Evolutionary conservation across 306 rosid genomes (phyloP), one percentile per base, ranked within the genome.

Genomic region (Datisca glomerata): DNA sequence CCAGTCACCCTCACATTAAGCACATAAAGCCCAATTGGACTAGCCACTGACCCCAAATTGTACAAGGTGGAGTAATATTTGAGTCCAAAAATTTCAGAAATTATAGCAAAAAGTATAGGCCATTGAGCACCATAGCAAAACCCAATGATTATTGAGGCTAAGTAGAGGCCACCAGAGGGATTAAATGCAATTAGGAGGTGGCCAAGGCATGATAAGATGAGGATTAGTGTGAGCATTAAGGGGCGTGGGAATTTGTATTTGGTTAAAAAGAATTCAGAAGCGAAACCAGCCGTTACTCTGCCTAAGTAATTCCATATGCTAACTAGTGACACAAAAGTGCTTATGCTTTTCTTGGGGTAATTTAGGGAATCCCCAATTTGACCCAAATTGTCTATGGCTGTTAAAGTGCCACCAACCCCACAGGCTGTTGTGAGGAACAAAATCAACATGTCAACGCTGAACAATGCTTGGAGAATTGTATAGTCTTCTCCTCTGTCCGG

Each of bases 271-370:
- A 43, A 41, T 43, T 74, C 81, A 0, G 81, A 74, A 13, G 6
- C 57, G 48, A 74, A 74, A 18, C 81, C 81, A 0, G 81, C 47
- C 4, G 47, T 47, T 0, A 74, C 81, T 5, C 81, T 43, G 23
- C 81, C 81, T 17, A 74, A 66, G 23, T 74, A 74, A 38, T 74
- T 74, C 81, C 81, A 74, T 19, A 74, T 74, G 52, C 81, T 74
- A 1, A 74, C 76, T 0, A 74, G 48, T 0, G 76, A 69, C 24
- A 74, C 72, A 15, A 74, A 74, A 1, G 81, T 74, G 57, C 70
- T 65, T 6, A 38, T 50, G 41, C 65, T 65, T 8, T 8, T 31
- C 22, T 57, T 53, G 4, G 70, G 70, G 61, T 74, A 74, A 4
- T 36, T 22, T 1, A 48, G 43, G 0, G 81, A 65, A 8, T 39